Evolutionary conservation across 2,329 filamentous ascomycete species (phyloP), one percentile per base, ranked within the genome.

Genomic region (Zasmidium angulare): DNA sequence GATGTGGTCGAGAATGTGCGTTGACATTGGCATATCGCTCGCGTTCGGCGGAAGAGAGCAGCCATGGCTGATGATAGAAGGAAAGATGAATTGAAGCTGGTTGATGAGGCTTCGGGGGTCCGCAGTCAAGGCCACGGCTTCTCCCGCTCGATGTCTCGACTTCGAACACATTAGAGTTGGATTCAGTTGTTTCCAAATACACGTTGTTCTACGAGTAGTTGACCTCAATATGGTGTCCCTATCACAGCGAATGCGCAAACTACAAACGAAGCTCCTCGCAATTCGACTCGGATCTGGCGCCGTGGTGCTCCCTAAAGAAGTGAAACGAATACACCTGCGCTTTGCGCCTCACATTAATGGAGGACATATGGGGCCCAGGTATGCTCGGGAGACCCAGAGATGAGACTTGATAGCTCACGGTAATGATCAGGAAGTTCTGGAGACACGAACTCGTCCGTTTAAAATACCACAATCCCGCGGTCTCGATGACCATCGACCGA

Each of bases 391-490:
- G 43, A 21, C 10, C 26, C 26, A 40, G 19, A 20, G 47, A 26
- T 49, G 36, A 47, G 7, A 19, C 14, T 14, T 17, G 6, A 17
- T 14, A 43, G 11, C 36, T 43, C 11, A 57, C 26, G 77, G 71
- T 43, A 4, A 12, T 3, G 10, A 10, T 46, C 65, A 96, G 93
- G 71, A 91, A 91, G 79, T 97, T 99, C 83, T 96, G 91, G 90
- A 86, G 84, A 64, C 81, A 87, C 61, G 89, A 87, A 73, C 86
- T 98, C 50, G 90, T 91, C 21, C 86, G 91, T 58, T 82, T 99
- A 66, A 97, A 99, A 82, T 99, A 88, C 79, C 89, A 96, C 82
- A 99, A 99, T 75, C 95, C 95, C 0, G 79, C 86, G 12, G 76
- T 97, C 49, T 86, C 89, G 47, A 96, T 98, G 84, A 87, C 90